phyloP scores from a whole-genome alignment of 2,329 filamentous ascomycete genomes.

The Cordyceps fumosorosea region DNA sequence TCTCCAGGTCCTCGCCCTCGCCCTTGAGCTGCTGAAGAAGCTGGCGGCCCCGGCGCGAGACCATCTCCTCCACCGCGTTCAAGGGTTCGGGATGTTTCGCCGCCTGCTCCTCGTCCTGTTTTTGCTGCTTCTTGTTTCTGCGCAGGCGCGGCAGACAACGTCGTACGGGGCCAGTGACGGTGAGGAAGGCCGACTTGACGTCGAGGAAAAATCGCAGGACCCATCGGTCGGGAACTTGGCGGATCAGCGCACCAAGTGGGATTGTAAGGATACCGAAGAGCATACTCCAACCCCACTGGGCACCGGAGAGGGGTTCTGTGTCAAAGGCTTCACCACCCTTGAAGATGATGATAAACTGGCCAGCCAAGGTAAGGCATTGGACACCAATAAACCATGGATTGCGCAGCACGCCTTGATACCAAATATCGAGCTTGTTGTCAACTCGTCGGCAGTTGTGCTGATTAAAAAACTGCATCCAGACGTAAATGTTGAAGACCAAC shows the following conservation, averaged over 20 bases:
- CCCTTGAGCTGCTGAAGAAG: conserved; percentile 13
- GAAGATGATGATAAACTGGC: conserved; percentile 67
- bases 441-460: conserved; percentile 72
- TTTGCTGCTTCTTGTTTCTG: conserved; percentile 17
- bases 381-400: conserved; percentile 74
- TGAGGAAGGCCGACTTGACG: conserved; percentile 17
- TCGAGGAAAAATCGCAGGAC: conserved; percentile 24
- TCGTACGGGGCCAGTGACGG: conserved; percentile 18
- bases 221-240: conserved; percentile 32
- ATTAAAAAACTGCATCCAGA: conserved; percentile 90
- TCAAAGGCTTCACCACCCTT: conserved; percentile 63
- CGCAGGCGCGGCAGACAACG: conserved; percentile 18
- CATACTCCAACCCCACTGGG: conserved; percentile 65
- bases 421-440: conserved; percentile 75
- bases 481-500: conserved; percentile 78
- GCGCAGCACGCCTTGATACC: conserved; percentile 64
- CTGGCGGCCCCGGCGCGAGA: conserved; percentile 14
- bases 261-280: conserved; percentile 61
- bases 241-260: conserved; percentile 46
- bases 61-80: conserved; percentile 20
- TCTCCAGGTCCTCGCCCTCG: conserved; percentile 15
- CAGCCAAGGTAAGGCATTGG: conserved; percentile 58
- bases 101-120: conserved; percentile 14
- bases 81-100: conserved; percentile 11
- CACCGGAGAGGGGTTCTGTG: conserved; percentile 51